phyloP scores from a whole-genome alignment of 2,329 filamentous ascomycete species.

The Cytospora paraplurivora region DNA sequence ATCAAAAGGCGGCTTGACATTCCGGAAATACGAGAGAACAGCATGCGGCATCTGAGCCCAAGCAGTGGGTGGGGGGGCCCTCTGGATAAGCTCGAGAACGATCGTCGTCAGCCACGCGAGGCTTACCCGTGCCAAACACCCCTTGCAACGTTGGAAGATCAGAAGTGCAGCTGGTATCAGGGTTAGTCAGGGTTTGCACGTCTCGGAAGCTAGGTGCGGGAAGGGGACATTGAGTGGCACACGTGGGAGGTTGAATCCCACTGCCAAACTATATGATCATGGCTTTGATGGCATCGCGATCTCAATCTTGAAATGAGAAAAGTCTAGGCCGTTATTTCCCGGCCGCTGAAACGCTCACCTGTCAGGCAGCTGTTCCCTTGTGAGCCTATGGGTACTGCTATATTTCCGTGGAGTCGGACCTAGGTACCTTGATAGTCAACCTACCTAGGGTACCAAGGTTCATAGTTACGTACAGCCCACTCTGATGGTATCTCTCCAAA shows the following conservation, averaged over 20 bases:
- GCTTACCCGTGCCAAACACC: background rate
- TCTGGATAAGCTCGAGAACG: constrained; percentile 6
- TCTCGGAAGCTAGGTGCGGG: too few relatives aligned
- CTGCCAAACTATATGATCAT: background rate
- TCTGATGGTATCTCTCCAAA: constrained; percentile 15
- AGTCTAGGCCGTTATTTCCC: background rate
- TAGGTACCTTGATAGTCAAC: too few relatives aligned
- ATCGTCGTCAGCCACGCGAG: constrained; percentile 19
- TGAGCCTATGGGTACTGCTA: too few relatives aligned
- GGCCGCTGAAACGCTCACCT: background rate
- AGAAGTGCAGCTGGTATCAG: background rate
- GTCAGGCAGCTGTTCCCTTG: background rate
- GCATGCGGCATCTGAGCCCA: background rate
- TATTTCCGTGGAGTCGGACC: too few relatives aligned
- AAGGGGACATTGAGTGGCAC: too few relatives aligned
- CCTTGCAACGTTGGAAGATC: background rate
- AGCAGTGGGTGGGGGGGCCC: constrained; percentile 2
- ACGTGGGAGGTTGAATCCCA: background rate
- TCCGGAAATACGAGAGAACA: background rate
- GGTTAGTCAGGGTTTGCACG: background rate
- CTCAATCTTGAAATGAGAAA: background rate
- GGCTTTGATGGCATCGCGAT: background rate
- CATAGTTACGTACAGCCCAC: too few relatives aligned
- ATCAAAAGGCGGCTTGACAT: constrained; percentile 1
- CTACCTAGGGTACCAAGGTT: too few relatives aligned